These are phyloP conservation scores for Aspergillus sp. DNA, from an alignment of 2,329 filamentous ascomycete genomes.

Conservation along the genomic window DNA sequence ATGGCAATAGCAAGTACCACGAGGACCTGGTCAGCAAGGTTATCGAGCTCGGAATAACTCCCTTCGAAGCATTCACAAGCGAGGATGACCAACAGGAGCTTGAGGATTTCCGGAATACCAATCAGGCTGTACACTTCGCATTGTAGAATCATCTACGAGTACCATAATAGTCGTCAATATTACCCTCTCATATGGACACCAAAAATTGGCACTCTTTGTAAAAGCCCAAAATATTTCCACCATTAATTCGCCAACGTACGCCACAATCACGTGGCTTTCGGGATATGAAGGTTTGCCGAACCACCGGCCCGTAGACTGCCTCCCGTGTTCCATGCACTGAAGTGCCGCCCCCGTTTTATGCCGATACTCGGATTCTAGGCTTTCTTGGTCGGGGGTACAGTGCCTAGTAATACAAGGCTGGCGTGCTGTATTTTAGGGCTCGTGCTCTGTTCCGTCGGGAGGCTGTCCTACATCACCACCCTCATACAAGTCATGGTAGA, in stretches of 20 bases:
- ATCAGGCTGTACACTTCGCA: not conserved
- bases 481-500: not conserved
- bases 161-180: not conserved
- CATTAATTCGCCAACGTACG: not conserved
- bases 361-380: not conserved
- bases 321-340: not conserved
- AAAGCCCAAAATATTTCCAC: not conserved
- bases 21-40: not conserved
- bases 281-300: not conserved
- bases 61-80: not conserved
- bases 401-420: not conserved
- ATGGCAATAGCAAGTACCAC: slow-evolving; percentile 1
- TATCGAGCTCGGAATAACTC: not conserved
- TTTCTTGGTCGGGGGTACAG: not conserved
- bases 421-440: not conserved
- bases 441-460: not conserved
- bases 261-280: not conserved
- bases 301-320: not conserved
- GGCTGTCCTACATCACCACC: not conserved
- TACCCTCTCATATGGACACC: not conserved
- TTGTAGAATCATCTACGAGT: not conserved
- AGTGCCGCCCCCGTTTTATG: not conserved
- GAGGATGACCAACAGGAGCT: not conserved
- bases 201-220: not conserved
- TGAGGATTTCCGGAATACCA: not conserved